Evolutionary conservation across 768 basidiomycete species (phyloP).

Genomic region (Lactarius quietus): DNA sequence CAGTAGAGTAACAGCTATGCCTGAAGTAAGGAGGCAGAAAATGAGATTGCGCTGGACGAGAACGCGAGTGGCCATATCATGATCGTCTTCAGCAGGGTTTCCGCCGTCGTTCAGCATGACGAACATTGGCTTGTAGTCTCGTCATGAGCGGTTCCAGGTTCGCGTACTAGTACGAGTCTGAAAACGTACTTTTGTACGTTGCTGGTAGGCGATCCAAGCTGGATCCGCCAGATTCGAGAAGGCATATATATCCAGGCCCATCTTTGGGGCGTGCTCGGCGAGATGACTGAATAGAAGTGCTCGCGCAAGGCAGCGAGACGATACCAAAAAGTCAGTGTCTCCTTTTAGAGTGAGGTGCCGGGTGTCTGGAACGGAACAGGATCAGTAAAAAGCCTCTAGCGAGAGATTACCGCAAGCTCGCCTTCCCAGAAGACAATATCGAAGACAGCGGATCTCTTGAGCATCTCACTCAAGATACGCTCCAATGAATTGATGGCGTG

Average conservation of each 20-base stretch:
- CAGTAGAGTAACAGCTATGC: slow-evolving; percentile 50
- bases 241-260: slow-evolving; percentile 41
- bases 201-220: slow-evolving; percentile 46
- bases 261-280: slow-evolving; percentile 25
- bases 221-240: slow-evolving; percentile 48
- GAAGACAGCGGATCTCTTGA: slow-evolving; percentile 49
- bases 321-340: slow-evolving; percentile 37
- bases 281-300: slow-evolving; percentile 51
- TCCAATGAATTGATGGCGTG: slow-evolving; percentile 59
- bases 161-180: too few relatives aligned
- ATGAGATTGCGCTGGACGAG: slow-evolving; percentile 51
- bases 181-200: slow-evolving; percentile 37
- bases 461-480: slow-evolving; percentile 46
- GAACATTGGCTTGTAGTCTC: slow-evolving; percentile 56
- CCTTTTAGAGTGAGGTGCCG: slow-evolving; percentile 43
- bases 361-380: slow-evolving; percentile 36
- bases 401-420: slow-evolving; percentile 27
- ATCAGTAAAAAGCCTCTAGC: neutral
- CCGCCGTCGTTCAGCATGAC: slow-evolving; percentile 56
- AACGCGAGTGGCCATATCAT: slow-evolving; percentile 31
- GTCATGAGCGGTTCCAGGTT: slow-evolving; percentile 20
- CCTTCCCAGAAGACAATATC: slow-evolving; percentile 65
- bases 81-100: slow-evolving; percentile 22
- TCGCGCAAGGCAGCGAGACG: slow-evolving; percentile 53
- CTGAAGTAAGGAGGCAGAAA: slow-evolving; percentile 45